Percentiles rank a stretch among this genome's conserved stretches.
Conservation (phyloP, 1,284 basidiomycete species). For the Malassezia sympodialis region DNA sequence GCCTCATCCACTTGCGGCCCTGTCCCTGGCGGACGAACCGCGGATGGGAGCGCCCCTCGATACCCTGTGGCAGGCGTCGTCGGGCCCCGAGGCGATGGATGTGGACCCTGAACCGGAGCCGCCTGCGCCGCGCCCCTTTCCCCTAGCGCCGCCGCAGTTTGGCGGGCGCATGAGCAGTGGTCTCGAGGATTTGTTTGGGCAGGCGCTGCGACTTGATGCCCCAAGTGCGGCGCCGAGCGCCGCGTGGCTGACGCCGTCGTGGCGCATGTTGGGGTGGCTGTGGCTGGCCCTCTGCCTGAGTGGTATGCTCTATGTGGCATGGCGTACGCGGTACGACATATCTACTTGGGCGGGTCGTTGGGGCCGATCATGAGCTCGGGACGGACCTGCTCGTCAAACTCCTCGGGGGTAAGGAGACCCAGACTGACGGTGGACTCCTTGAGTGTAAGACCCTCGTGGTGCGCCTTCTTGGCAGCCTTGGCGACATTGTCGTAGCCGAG, state of each 20-base stretch:
- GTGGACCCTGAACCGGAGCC: constrained; percentile 1
- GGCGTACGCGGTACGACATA: neutral
- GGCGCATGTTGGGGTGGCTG: neutral
- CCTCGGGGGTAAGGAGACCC: constrained; percentile 74
- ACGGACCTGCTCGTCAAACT: constrained; percentile 89
- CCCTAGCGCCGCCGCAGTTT: constrained; percentile 31
- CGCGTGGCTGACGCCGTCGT: neutral
- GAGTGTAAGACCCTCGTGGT: constrained; percentile 90
- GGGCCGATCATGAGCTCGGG: constrained; percentile 60
- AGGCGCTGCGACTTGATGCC: neutral
- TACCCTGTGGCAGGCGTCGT: neutral
- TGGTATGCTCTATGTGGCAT: neutral
- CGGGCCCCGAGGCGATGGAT: constrained; percentile 3
- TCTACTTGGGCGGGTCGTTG: constrained; percentile 28
- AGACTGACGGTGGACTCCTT: constrained; percentile 86
- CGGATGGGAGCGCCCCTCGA: neutral
- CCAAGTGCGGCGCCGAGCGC: neutral
- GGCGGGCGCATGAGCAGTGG: constrained; percentile 30
- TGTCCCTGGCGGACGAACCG: constrained; percentile 5
- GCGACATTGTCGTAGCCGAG: constrained; percentile 96
- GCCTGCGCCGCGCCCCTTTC: constrained; percentile 15
- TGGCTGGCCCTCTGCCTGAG: neutral
- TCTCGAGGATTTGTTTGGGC: constrained; percentile 32
- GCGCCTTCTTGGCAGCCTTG: constrained; percentile 97
- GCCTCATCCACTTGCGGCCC: neutral